Base-by-base conservation (phyloP, 192 early-diverging fungal species). In the Nowakowskiella sp. region DNA sequence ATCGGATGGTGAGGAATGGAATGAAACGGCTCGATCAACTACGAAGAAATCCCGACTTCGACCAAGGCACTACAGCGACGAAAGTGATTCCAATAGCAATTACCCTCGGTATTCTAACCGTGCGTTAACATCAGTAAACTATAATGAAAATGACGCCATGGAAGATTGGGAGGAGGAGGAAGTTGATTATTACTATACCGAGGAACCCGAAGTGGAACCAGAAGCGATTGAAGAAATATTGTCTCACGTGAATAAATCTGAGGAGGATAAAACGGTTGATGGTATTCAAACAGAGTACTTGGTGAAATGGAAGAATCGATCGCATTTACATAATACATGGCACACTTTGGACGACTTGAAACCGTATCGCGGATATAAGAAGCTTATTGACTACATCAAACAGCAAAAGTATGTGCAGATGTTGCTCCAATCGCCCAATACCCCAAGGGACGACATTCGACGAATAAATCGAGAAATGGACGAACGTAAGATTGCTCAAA, bases 221-320 rank as follows among this genome's bases (percentile, higher is more conserved):
- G 60, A 73, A 52, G 3, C 16, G 56, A 30, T 21, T 49, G 22
- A 10, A 21, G 19, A 31, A 44, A 53, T 6, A 16, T 2, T 53
- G 31, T 55, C 36, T 19, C 42, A 9, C 42, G 46, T 16, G 32
- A 25, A 5, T 26, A 42, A 16, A 24, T 33, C 10, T 48, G 30
- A 62, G 53, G 57, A 30, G 65, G 69, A 33, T 42, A 44, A 59
- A 84, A 85, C 48, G 25, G 56, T 16, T 51, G 71, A 16, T 36
- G n/a, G 53, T 67, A 31, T 19, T 16, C 45, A 56, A 26, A 67
- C 82, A 51, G 85, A 91, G 70, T 95, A 84, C 51, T 67, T 81
- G n/a, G 82, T 99, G 56, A 96, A 99, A 60, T 99, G 94, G 94
- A 86, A 86, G 67, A 82, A 86, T 4, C 83, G 77, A 68, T 88